phyloP scores from a whole-genome alignment of 164 flowering plant genomes.

The Vitis labrusca region DNA sequence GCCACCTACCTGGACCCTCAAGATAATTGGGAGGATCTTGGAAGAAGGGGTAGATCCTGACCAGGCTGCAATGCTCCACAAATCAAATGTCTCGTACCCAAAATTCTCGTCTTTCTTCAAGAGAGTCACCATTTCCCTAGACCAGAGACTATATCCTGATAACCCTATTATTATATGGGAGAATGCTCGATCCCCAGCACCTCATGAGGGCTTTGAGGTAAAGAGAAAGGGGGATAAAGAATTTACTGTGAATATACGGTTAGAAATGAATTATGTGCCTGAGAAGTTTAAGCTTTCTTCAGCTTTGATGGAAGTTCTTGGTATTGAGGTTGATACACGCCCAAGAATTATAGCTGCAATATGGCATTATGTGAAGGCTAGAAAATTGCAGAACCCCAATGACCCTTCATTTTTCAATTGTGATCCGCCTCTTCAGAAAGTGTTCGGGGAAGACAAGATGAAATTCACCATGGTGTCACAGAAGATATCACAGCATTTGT shows the following conservation, averaged over 20 bases:
- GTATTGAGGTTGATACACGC: constrained; percentile 49
- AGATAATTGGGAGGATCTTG: constrained; percentile 47
- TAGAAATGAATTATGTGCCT: constrained; percentile 51
- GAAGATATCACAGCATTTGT: constrained; percentile 44
- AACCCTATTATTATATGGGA: constrained; percentile 45
- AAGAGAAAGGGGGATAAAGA: constrained; percentile 53
- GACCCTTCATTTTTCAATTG: constrained; percentile 45
- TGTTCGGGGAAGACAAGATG: constrained; percentile 49
- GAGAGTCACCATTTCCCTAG: constrained; percentile 44
- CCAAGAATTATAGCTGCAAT: constrained; percentile 49
- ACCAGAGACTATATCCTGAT: constrained; percentile 49
- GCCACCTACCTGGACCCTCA: constrained; percentile 56
- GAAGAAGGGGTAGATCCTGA: constrained; percentile 54
- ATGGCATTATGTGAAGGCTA: constrained; percentile 51
- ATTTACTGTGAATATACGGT: constrained; percentile 34
- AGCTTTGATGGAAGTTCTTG: constrained; percentile 41
- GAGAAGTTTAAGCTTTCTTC: constrained; percentile 49
- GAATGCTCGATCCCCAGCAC: constrained; percentile 39
- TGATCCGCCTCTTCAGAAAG: constrained; percentile 43
- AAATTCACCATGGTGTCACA: constrained; percentile 47
- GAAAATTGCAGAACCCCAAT: constrained; percentile 45
- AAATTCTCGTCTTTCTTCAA: constrained; percentile 51
- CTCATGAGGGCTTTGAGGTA: constrained; percentile 51
- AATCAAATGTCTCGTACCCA: constrained; percentile 34
- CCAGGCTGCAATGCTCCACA: constrained; percentile 39